A percentile compares a stretch with the other conserved stretches of the same genome.
Evolutionary conservation across 805 yeast genomes (phyloP).

Genomic region (Saturnispora halmiae): DNA sequence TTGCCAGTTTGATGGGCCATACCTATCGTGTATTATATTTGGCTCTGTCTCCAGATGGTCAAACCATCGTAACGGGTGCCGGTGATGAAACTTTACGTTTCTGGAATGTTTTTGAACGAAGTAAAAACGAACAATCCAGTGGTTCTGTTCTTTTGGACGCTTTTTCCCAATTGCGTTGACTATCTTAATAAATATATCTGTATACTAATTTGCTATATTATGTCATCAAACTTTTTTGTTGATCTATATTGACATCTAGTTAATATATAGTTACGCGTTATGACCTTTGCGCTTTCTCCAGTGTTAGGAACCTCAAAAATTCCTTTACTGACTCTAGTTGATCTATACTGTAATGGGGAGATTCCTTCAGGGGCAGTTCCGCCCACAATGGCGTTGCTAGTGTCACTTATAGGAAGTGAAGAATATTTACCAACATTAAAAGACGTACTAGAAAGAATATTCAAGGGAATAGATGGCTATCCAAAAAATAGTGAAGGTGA

Average conservation of each 20-base stretch:
- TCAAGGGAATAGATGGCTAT: slow-evolving; percentile 23
- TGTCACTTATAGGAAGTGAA: slow-evolving; percentile 32
- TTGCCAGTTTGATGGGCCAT: slow-evolving; percentile 91
- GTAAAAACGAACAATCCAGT: slow-evolving; percentile 46
- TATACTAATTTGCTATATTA: slow-evolving; percentile 5
- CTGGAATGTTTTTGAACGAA: slow-evolving; percentile 90
- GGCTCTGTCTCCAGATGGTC: slow-evolving; percentile 91
- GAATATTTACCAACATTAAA: slow-evolving; percentile 19
- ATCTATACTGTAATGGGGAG: slow-evolving; percentile 35
- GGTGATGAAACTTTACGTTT: slow-evolving; percentile 95
- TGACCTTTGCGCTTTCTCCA: slow-evolving; percentile 27
- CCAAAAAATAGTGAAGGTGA: slow-evolving; percentile 14
- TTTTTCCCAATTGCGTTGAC: slow-evolving; percentile 58
- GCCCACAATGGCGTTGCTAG: slow-evolving; percentile 35
- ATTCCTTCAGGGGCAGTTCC: slow-evolving; percentile 33
- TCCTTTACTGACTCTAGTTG: slow-evolving; percentile 39
- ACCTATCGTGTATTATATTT: slow-evolving; percentile 85
- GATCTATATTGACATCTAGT: no score
- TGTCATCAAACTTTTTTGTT: no score
- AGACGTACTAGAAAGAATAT: slow-evolving; percentile 15
- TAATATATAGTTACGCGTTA: slow-evolving; percentile 1
- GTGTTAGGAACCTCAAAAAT: slow-evolving; percentile 47
- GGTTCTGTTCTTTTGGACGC: slow-evolving; percentile 64
- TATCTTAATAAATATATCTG: not conserved
- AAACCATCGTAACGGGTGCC: slow-evolving; percentile 94